These are phyloP conservation scores for Dactylellina drechsleri DNA, from an alignment of 2,329 filamentous ascomycete species.

Conservation along the genomic window DNA sequence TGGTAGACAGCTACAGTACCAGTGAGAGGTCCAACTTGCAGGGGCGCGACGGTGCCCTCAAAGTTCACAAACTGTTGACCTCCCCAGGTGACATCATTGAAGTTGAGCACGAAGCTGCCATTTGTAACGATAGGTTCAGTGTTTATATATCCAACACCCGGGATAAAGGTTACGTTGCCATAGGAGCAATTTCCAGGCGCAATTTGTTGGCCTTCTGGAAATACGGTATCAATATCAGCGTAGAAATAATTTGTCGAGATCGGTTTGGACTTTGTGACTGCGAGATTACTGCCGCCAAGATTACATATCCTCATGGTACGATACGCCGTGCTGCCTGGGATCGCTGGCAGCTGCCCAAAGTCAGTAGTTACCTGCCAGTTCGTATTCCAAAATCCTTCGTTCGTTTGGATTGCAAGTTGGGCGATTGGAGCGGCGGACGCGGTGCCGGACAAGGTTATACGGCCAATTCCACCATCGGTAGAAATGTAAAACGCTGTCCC, in stretches of 20 bases:
- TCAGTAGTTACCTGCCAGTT: conserved; percentile 54
- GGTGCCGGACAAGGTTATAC: conserved; percentile 59
- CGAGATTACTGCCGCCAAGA: conserved; percentile 61
- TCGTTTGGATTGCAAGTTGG: conserved; percentile 60
- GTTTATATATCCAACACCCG: conserved; percentile 37
- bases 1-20: conserved; percentile 63
- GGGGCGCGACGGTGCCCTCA: conserved; percentile 66
- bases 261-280: conserved; percentile 62
- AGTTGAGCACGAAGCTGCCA: conserved; percentile 66
- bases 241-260: conserved; percentile 29
- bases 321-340: conserved; percentile 58
- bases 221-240: conserved; percentile 30
- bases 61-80: conserved; percentile 68
- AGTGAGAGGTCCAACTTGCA: conserved; percentile 65
- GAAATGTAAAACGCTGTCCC: conserved; percentile 61
- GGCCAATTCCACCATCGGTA: conserved; percentile 60
- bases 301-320: conserved; percentile 62
- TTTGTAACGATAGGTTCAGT: conserved; percentile 56
- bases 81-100: conserved; percentile 66
- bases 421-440: conserved; percentile 61
- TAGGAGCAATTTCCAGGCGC: conserved; percentile 59
- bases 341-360: conserved; percentile 9
- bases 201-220: conserved; percentile 57
- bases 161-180: conserved; percentile 60
- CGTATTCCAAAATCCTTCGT: conserved; percentile 61